Percentiles rank a stretch among this genome's conserved stretches.
phyloP scores from a whole-genome alignment of 305 asterid species.

The Solanum aculeatissimum region DNA sequence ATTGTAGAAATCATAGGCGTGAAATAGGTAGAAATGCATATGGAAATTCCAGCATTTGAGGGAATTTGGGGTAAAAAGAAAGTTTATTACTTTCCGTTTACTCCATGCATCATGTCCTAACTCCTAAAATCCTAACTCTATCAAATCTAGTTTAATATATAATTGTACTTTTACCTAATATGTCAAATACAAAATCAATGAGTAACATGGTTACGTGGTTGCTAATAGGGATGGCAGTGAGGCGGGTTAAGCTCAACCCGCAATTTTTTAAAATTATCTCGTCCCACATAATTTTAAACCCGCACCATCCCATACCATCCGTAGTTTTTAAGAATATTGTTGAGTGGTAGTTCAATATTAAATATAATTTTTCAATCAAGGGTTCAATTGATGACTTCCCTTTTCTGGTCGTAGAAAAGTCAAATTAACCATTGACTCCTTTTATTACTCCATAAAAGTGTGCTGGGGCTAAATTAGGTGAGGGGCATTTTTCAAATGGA shows the following conservation, averaged over 20 bases:
- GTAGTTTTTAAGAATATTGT: neutral
- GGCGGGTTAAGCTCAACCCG: too few relatives aligned
- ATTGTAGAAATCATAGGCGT: neutral
- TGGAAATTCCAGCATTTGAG: neutral
- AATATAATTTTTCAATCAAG: neutral
- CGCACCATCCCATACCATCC: too few relatives aligned
- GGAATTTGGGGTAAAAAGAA: neutral
- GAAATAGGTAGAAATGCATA: neutral
- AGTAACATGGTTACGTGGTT: neutral
- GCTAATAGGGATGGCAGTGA: too few relatives aligned
- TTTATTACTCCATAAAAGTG: too few relatives aligned
- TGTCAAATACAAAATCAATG: neutral
- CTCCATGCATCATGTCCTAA: neutral
- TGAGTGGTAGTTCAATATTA: neutral
- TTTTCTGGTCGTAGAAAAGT: neutral
- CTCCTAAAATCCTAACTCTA: neutral
- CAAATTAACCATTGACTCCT: too few relatives aligned
- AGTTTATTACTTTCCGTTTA: neutral
- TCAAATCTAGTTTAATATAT: neutral
- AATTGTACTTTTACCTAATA: neutral
- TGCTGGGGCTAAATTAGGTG: too few relatives aligned
- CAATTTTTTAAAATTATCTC: too few relatives aligned
- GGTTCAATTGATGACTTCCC: neutral
- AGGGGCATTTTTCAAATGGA: too few relatives aligned
- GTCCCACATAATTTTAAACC: too few relatives aligned